phyloP scores from a whole-genome alignment of 2,329 filamentous ascomycete species.

The Penicillium freii region DNA sequence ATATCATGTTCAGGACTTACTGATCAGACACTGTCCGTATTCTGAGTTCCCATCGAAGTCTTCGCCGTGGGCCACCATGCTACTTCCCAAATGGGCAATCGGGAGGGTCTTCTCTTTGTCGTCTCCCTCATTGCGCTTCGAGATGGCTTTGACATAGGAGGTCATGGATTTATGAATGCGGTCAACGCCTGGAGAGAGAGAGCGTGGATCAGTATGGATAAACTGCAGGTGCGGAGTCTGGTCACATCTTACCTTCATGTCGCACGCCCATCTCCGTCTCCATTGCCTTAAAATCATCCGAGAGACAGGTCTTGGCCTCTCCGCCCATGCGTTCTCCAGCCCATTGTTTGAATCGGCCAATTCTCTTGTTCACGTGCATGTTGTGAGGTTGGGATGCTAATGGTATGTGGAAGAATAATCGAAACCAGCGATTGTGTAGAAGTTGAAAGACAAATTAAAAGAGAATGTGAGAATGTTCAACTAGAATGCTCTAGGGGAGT shows the following conservation, averaged over 20 bases:
- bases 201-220: neutral
- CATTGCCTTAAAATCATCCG: conserved; percentile 86
- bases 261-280: conserved; percentile 88
- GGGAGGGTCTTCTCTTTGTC: conserved; percentile 86
- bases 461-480: neutral
- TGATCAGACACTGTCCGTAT: conserved; percentile 80
- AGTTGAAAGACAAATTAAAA: neutral
- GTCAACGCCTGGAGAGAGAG: conserved; percentile 71
- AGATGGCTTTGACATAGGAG: conserved; percentile 81
- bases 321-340: conserved; percentile 93
- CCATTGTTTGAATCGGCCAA: conserved; percentile 97
- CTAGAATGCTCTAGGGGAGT: neutral
- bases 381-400: conserved; percentile 18
- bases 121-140: conserved; percentile 77
- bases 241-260: conserved; percentile 66
- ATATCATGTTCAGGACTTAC: conserved; percentile 46
- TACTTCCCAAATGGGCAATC: conserved; percentile 73
- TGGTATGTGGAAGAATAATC: conserved; percentile 7
- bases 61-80: conserved; percentile 85
- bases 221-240: neutral
- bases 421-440: conserved; percentile 8
- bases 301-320: conserved; percentile 80
- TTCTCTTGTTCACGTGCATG: conserved; percentile 76
- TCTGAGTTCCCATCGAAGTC: conserved; percentile 90
- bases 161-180: conserved; percentile 83